Evolutionary conservation across 2,329 filamentous ascomycete genomes (phyloP), one percentile per base, ranked within the genome.

Genomic region (Aspergillus cejpii): DNA sequence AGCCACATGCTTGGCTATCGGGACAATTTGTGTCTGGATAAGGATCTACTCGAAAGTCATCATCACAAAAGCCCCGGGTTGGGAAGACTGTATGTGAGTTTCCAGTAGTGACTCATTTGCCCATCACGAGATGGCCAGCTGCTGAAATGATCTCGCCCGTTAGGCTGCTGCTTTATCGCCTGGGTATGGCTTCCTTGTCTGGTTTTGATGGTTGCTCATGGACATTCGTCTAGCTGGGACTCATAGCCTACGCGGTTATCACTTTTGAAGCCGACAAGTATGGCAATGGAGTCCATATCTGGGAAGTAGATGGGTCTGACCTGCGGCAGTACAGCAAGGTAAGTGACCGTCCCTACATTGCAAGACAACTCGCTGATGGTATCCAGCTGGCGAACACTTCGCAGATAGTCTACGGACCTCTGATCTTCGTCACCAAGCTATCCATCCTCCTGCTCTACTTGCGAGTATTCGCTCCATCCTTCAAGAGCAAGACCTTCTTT

Each of bases 351-450:
- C 28, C 17, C 10, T 11, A 20, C 15, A 14, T 28, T 20, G n/a
- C 11, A 11, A 12, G n/a, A 19, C 14, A 21, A 10, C 14, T 36
- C 19, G 11, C 36, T 15, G 12, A 27, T 5, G 19, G 37, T n/a
- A 31, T 36, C 10, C 41, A 56, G 56, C 34, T 52, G 14, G 49
- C 53, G 17, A 59, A 60, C 20, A 46, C 46, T n/a, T 51, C 47
- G 11, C 53, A 61, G 34, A 55, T 63, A 11, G 29, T 56, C 21
- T 63, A 62, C 36, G 55, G 54, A 3, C 56, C 58, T 12, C 27
- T 60, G 14, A 60, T 63, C 7, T 61, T 56, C 39, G 37, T 61
- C 40, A 57, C 59, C 8, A 63, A 62, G 23, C 19, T 61, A 12
- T 60, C 59, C 2, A 56, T 63, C 15, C 48, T 63, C 4, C 53